Percentiles rank a stretch among this genome's conserved stretches.
phyloP scores from a whole-genome alignment of 2,329 filamentous ascomycete species.

The Colletotrichum sp. region DNA sequence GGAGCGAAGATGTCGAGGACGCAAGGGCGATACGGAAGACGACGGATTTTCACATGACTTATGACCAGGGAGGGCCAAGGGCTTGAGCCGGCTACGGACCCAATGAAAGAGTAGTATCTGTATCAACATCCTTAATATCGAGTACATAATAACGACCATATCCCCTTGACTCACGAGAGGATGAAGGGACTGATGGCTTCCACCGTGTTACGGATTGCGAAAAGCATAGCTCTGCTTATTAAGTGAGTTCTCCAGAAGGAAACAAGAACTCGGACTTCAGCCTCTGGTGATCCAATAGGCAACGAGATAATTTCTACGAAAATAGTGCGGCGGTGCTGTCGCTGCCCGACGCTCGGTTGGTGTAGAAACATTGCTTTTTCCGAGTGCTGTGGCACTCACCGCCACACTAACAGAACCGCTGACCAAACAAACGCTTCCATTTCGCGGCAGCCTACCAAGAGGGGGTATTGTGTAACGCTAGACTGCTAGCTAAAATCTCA shows the following conservation, averaged over 20 bases:
- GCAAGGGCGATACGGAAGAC: constrained; percentile 37
- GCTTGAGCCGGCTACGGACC: not conserved
- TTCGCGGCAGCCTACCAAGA: not conserved
- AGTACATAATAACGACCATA: not conserved
- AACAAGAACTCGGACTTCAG: not conserved
- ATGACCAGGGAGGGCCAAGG: constrained; percentile 25
- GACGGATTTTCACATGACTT: constrained; percentile 38
- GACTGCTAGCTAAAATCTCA: not conserved
- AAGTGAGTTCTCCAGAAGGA: not conserved
- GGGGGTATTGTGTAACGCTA: not conserved
- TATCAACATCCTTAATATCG: not conserved
- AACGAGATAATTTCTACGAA: not conserved
- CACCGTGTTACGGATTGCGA: not conserved
- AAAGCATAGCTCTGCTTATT: not conserved
- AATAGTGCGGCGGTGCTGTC: not conserved
- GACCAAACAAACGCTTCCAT: not conserved
- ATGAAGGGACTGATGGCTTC: not conserved
- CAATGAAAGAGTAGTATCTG: not conserved
- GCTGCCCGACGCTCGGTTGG: not conserved
- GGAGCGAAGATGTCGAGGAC: constrained; percentile 17
- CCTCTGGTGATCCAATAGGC: not conserved
- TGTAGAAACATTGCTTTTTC: not conserved
- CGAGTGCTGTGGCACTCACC: not conserved
- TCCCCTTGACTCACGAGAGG: not conserved
- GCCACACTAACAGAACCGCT: not conserved